These are phyloP conservation scores for Thraustochytrium sp. DNA, from an alignment of 352 stramenopile genomes.

Conservation along the genomic window DNA sequence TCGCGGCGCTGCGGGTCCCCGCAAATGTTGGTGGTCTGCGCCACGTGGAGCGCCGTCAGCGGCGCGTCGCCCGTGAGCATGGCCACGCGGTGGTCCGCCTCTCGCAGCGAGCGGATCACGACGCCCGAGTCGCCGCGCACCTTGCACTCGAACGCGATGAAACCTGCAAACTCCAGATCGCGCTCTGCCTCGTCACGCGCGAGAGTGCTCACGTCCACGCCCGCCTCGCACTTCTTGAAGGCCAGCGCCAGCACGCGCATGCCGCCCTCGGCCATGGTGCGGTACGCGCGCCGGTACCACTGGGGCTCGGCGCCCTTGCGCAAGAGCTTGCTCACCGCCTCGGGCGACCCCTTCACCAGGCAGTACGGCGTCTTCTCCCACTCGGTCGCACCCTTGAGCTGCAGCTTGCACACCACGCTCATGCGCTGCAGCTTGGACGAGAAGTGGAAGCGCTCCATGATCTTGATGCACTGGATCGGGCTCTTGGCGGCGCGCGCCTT, in stretches of 20 bases:
- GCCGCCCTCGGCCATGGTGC: slow-evolving; percentile 61
- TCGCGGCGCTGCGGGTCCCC: not conserved
- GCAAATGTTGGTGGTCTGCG: slow-evolving; percentile 61
- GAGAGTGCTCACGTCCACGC: slow-evolving; percentile 53
- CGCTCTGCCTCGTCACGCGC: slow-evolving; percentile 78
- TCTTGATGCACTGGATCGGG: slow-evolving; percentile 40
- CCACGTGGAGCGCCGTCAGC: slow-evolving; percentile 93
- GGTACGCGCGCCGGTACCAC: slow-evolving; percentile 70
- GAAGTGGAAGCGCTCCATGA: slow-evolving; percentile 43
- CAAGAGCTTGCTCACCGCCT: slow-evolving; percentile 79
- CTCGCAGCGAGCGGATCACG: slow-evolving; percentile 84
- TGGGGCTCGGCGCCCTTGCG: slow-evolving; percentile 61
- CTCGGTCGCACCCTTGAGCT: slow-evolving; percentile 31
- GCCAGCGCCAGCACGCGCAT: slow-evolving; percentile 88
- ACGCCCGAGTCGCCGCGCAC: slow-evolving; percentile 86
- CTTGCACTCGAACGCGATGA: slow-evolving; percentile 87
- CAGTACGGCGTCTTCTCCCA: slow-evolving; percentile 56
- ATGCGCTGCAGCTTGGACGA: slow-evolving; percentile 43
- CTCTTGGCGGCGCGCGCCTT: not conserved
- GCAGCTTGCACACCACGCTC: slow-evolving; percentile 34
- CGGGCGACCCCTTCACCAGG: slow-evolving; percentile 93
- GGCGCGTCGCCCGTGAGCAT: slow-evolving; percentile 98
- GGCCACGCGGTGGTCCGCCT: slow-evolving; percentile 80
- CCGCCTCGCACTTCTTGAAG: slow-evolving; percentile 67
- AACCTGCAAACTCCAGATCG: slow-evolving; percentile 88